Base-by-base conservation (phyloP, 2,329 filamentous ascomycete species). In the Monilinia fructicola region DNA sequence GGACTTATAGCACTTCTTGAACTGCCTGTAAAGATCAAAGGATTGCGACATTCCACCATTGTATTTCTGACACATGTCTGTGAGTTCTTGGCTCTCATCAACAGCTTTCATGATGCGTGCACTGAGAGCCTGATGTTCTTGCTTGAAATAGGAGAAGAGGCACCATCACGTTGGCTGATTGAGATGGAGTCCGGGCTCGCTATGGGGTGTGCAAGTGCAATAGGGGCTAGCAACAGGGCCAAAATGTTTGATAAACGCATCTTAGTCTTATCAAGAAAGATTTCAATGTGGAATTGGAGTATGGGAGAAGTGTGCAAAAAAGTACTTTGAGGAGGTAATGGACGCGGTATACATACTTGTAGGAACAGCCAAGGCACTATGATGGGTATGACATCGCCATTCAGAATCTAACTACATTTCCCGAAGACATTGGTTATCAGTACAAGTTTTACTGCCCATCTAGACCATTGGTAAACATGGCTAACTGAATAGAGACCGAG, bases 161-260 rank as follows among this genome's bases (percentile, higher is more conserved):
- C 21, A 46, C 35, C 52, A 46, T 46, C 52, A 26, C 40, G 38
- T 14, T 61, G 58, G 31, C 18, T 38, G 28, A 61, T 52, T 26
- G 58, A 61, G 46, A 38, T 38, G 16, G n/a, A 6, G 26, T 40
- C 46, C 18, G 44, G 16, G 9, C 31, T 50, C 10, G 58, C 12
- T 23, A 12, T 16, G 12, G 44, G 44, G n/a, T n/a, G 21, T 14
- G 60, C 48, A 50, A 56, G 40, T 48, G 42, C 28, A n/a, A 64
- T 18, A 35, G 62, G 52, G 4, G 62, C 62, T n/a, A 64, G 23
- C 4, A 64, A 31, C 4, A 64, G 26, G 40, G 40, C 40, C 9
- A 28, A 21, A 31, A 58, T 18, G 42, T 48, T 40, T 48, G 53
- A 58, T 10, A 56, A 2, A 16, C n/a, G 42, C 62, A 64, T 64